Percentiles rank a stretch among this genome's conserved stretches.
phyloP scores from a whole-genome alignment of 2,329 filamentous ascomycete species.

The Beauveria caledonica region DNA sequence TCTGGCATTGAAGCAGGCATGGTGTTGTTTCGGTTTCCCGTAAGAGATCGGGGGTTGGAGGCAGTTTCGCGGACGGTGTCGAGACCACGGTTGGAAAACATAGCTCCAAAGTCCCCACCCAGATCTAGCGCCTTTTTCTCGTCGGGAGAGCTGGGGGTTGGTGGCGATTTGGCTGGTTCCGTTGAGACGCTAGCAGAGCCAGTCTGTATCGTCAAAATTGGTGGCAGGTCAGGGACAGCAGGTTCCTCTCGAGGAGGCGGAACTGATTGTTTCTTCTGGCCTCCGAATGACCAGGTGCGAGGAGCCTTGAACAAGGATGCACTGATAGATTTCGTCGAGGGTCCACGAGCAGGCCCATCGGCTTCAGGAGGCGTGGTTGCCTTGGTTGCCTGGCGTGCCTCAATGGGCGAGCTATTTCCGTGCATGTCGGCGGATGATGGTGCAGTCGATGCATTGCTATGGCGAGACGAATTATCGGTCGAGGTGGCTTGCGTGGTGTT shows the following conservation, averaged over 20 bases:
- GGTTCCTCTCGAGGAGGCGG: conserved; percentile 22
- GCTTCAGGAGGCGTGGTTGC: conserved; percentile 27
- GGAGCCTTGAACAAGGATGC: conserved; percentile 47
- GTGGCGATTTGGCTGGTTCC: conserved; percentile 31
- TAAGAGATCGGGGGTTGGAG: conserved; percentile 36
- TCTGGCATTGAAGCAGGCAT: conserved; percentile 34
- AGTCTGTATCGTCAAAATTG: conserved; percentile 26
- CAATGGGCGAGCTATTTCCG: conserved; percentile 19
- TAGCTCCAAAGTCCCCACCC: conserved; percentile 49
- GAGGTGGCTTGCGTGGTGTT: conserved; percentile 53
- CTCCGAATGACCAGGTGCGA: conserved; percentile 53
- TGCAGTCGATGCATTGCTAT: conserved; percentile 54
- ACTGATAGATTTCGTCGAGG: conserved; percentile 37
- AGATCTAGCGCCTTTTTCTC: conserved; percentile 40
- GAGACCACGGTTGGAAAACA: conserved; percentile 44
- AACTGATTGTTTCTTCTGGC: conserved; percentile 39
- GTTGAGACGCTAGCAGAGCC: conserved; percentile 3
- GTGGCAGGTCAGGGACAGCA: conserved; percentile 27
- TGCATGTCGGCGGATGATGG: conserved; percentile 45
- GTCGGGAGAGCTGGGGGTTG: conserved; percentile 45
- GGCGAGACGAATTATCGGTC: conserved; percentile 52
- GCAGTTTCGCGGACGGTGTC: conserved; percentile 36
- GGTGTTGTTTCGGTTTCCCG: conserved; percentile 33
- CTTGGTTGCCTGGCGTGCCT: conserved; percentile 29
- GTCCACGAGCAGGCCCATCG: conserved; percentile 6